A percentile compares a stretch with the other conserved stretches of the same genome.
phyloP scores from a whole-genome alignment of 257 asterid species.

The Orobanche coerulescens region DNA sequence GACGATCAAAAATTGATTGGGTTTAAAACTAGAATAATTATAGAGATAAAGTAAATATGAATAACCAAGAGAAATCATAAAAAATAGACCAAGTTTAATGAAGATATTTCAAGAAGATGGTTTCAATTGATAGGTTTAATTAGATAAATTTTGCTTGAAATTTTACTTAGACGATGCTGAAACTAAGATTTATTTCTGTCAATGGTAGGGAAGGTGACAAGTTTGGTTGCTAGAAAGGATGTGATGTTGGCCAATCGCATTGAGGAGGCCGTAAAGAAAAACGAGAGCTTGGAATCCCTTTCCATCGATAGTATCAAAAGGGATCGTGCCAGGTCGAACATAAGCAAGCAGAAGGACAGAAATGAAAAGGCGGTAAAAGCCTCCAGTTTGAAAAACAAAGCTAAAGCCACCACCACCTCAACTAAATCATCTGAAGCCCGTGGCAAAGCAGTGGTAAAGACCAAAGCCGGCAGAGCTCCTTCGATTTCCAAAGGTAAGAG shows the following conservation, averaged over 20 bases:
- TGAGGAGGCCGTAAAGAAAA: slow-evolving; percentile 81
- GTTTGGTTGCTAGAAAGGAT: slow-evolving; percentile 71
- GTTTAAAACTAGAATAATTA: no score
- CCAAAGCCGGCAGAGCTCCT: slow-evolving; percentile 37
- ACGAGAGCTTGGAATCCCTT: slow-evolving; percentile 87
- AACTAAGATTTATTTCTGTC: neutral
- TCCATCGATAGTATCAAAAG: slow-evolving; percentile 68
- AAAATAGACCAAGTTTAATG: no score
- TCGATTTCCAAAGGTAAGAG: slow-evolving; percentile 30
- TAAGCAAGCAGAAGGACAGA: slow-evolving; percentile 66
- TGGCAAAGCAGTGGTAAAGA: slow-evolving; percentile 35
- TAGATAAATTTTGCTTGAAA: no score
- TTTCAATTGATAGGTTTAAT: no score
- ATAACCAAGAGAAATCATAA: no score
- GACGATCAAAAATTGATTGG: no score
- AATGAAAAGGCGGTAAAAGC: slow-evolving; percentile 38
- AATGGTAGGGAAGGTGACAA: slow-evolving; percentile 77
- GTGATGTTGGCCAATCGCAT: slow-evolving; percentile 55
- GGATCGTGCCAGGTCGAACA: slow-evolving; percentile 64
- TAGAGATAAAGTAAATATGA: no score
- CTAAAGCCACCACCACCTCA: slow-evolving; percentile 23
- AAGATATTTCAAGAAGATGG: no score
- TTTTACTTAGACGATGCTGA: no score
- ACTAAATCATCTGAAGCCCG: slow-evolving; percentile 31
- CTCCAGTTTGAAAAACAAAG: slow-evolving; percentile 39